Evolutionary conservation across 1,139 yeast genomes (phyloP).

Genomic region (Candida neerlandica): DNA sequence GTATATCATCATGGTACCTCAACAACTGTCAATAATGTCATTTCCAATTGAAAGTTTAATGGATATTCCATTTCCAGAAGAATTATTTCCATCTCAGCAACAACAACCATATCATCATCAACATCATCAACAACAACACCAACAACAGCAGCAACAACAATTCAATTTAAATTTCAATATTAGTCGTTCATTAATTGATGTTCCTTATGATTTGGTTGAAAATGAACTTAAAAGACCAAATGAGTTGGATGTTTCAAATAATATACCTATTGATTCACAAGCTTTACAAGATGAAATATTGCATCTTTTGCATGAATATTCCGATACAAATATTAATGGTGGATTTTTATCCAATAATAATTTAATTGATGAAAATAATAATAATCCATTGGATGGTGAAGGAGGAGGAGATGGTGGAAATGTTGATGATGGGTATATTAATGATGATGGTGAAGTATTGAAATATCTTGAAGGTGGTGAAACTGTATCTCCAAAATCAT

Average conservation of each 20-base stretch:
- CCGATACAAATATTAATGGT: background rate
- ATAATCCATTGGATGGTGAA: no score
- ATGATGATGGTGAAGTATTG: no score
- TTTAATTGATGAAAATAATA: no score
- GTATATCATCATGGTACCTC: background rate
- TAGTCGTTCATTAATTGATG: conserved; percentile 4
- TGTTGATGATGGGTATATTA: background rate
- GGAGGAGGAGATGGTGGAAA: background rate
- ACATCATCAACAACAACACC: no score
- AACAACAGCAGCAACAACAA: no score
- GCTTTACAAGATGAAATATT: conserved; percentile 9
- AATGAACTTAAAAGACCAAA: conserved; percentile 3
- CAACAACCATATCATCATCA: no score
- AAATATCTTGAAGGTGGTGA: background rate
- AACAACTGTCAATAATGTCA: conserved; percentile 5
- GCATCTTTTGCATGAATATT: conserved; percentile 10
- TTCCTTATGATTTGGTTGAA: conserved; percentile 3
- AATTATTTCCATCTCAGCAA: conserved; percentile 7
- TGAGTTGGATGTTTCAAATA: conserved; percentile 2
- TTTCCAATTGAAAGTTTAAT: conserved; percentile 11
- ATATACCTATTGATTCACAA: conserved; percentile 4
- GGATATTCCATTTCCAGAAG: conserved; percentile 14
- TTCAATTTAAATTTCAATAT: background rate
- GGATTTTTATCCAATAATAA: background rate
- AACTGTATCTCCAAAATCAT: conserved; percentile 13